Evolutionary conservation across 371 early-diverging fungal species (phyloP).

Genomic region (Rhizopus microsporus): DNA sequence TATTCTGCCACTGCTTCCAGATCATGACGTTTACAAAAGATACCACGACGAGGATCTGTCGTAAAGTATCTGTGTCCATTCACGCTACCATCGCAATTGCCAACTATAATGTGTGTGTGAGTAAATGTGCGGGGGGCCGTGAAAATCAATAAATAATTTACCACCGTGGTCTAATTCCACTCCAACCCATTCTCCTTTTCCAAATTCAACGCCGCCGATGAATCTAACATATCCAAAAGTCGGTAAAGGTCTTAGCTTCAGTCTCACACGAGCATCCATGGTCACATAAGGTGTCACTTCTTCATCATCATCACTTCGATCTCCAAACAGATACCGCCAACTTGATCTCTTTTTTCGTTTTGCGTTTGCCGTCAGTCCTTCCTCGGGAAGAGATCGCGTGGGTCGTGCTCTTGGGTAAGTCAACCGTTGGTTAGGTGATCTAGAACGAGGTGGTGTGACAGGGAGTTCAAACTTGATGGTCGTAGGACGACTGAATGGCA

Average conservation of each 20-base stretch:
- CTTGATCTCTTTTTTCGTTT: conserved; percentile 15
- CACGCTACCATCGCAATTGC: conserved; percentile 31
- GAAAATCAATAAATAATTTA: conserved; percentile 6
- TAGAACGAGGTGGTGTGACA: conserved; percentile 26
- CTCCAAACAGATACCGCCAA: conserved; percentile 24
- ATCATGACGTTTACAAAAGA: conserved; percentile 26
- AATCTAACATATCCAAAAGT: conserved; percentile 34
- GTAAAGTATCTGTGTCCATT: conserved; percentile 30
- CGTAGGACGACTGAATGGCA: conserved; percentile 19
- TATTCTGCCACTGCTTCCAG: conserved; percentile 26
- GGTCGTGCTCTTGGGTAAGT: conserved; percentile 26
- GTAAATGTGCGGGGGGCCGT: not conserved
- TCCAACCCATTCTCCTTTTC: conserved; percentile 37
- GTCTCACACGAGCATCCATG: conserved; percentile 22
- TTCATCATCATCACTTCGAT: conserved; percentile 21
- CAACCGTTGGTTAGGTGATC: conserved; percentile 20
- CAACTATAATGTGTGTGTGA: conserved; percentile 17
- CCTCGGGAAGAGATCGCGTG: conserved; percentile 25
- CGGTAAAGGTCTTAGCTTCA: conserved; percentile 27
- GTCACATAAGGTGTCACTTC: conserved; percentile 16
- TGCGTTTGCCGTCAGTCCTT: conserved; percentile 16
- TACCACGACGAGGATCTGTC: conserved; percentile 34
- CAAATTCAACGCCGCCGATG: conserved; percentile 37
- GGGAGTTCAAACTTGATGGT: conserved; percentile 35
- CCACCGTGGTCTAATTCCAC: conserved; percentile 39